Conservation (phyloP, 2,329 filamentous ascomycete genomes). For the Beauveria varroae region DNA sequence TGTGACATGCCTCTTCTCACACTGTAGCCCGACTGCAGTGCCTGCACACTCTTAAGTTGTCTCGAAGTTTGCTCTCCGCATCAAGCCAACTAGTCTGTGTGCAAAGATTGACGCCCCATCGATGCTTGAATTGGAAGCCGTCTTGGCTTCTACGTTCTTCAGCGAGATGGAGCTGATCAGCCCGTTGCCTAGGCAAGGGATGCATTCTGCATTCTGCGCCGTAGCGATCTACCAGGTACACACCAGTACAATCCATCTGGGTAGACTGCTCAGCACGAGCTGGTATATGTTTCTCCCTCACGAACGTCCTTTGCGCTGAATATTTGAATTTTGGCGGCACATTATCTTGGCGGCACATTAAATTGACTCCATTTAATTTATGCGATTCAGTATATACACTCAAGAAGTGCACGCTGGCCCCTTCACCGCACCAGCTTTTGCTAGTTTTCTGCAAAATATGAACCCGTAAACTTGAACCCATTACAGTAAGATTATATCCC, state of each 20-base stretch:
- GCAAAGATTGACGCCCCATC: slow-evolving; percentile 62
- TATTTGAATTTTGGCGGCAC: neutral
- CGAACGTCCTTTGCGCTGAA: neutral
- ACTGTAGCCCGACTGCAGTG: slow-evolving; percentile 8
- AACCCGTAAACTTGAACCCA: no score
- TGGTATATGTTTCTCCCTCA: slow-evolving; percentile 7
- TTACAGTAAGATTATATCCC: neutral
- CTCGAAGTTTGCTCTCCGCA: slow-evolving; percentile 67
- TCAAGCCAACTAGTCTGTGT: slow-evolving; percentile 95
- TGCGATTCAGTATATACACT: neutral
- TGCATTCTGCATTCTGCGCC: slow-evolving; percentile 9
- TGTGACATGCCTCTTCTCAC: neutral
- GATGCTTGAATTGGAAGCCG: slow-evolving; percentile 37
- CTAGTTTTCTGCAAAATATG: neutral
- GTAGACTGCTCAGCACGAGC: slow-evolving; percentile 2
- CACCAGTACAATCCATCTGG: slow-evolving; percentile 5
- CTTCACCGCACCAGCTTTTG: neutral
- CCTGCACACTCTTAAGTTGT: slow-evolving; percentile 97
- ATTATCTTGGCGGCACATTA: neutral
- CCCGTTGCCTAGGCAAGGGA: neutral
- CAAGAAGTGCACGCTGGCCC: neutral
- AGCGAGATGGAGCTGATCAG: slow-evolving; percentile 4
- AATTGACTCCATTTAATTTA: no score
- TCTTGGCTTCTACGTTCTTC: slow-evolving; percentile 36
- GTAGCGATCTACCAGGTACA: slow-evolving; percentile 7